phyloP scores from a whole-genome alignment of 176 grass and related monocot species.

The Aechmea fasciata region DNA sequence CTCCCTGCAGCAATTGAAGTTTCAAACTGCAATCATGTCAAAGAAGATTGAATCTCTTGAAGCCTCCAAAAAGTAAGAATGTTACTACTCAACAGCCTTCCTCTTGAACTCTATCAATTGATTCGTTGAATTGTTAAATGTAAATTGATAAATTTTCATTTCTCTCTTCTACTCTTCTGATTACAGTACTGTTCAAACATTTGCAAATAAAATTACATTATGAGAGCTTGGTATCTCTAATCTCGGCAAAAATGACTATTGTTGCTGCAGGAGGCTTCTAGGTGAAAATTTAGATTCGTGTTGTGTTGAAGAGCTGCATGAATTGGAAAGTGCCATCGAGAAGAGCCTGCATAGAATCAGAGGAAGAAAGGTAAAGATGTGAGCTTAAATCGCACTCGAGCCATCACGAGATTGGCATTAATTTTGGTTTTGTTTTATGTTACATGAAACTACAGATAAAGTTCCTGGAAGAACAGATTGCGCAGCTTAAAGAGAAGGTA shows the following conservation, averaged over 20 bases:
- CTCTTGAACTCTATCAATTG: not conserved
- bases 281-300: slow-evolving; percentile 53
- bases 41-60: slow-evolving; percentile 58
- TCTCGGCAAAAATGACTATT: not conserved
- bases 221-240: no score
- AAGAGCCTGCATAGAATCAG: slow-evolving; percentile 39
- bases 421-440: slow-evolving; percentile 4
- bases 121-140: not conserved
- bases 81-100: not conserved
- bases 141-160: no score
- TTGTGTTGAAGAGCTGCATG: slow-evolving; percentile 46
- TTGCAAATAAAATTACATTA: no score
- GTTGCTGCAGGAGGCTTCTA: slow-evolving; percentile 40
- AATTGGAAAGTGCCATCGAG: slow-evolving; percentile 46
- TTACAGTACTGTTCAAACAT: no score
- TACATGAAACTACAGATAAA: slow-evolving; percentile 22
- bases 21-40: slow-evolving; percentile 34
- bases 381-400: no score
- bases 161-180: no score
- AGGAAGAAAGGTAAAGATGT: slow-evolving; percentile 36
- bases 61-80: slow-evolving; percentile 37
- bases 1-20: slow-evolving; percentile 46
- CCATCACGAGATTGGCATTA: slow-evolving; percentile 1
- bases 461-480: slow-evolving; percentile 39
- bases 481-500: slow-evolving; percentile 50